Base-by-base conservation (phyloP, 352 stramenopile species). In the Pythium phragmiticola region DNA sequence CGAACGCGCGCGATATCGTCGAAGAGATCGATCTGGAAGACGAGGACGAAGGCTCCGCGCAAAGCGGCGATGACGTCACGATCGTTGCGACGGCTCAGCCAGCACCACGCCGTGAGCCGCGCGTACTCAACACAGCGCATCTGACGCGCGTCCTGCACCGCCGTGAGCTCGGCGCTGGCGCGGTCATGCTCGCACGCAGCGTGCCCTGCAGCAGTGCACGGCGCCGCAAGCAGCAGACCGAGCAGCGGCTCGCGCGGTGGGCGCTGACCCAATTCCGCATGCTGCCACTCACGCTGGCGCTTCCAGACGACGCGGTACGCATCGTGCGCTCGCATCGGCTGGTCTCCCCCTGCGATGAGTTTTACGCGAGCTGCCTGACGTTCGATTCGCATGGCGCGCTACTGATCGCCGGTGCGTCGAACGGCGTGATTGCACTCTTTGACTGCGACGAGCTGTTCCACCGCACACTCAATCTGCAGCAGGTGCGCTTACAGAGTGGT, bases 401-500 rank as follows among this genome's bases (percentile, higher is more conserved):
- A 51, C 75, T 94, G 7, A 78, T 75, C 36, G 79, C 73, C 0
- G 84, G 84, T 0, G 74, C 81, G 17, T 90, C 79, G 17, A 88
- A 88, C 49, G 84, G 84, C 26, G 74, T 87, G 42, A 68, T 94
- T 16, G 80, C 82, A 6, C 66, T 94, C 28, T 94, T 83, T 63
- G 84, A 94, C 66, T 94, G 89, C 60, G 84, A 94, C 65, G 83
- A 90, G 49, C 69, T 88, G 34, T 89, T 85, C 30, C 71, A 89
- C 53, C 76, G 69, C 41, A 84, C 63, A 47, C 68, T 91, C 21
- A 89, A 88, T 41, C 45, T 84, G 7, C 70, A 65, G 39, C 78
- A 87, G 52, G 63, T 84, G 12, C 12, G 42, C 7, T 7, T 11
- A n/a, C 9, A 50, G 21, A 50, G 2, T 50, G 0, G n/a, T 50